A percentile compares a stretch with the other conserved stretches of the same genome.
Evolutionary conservation across 2,329 filamentous ascomycete species (phyloP).

Genomic region (Elsinoe australis): DNA sequence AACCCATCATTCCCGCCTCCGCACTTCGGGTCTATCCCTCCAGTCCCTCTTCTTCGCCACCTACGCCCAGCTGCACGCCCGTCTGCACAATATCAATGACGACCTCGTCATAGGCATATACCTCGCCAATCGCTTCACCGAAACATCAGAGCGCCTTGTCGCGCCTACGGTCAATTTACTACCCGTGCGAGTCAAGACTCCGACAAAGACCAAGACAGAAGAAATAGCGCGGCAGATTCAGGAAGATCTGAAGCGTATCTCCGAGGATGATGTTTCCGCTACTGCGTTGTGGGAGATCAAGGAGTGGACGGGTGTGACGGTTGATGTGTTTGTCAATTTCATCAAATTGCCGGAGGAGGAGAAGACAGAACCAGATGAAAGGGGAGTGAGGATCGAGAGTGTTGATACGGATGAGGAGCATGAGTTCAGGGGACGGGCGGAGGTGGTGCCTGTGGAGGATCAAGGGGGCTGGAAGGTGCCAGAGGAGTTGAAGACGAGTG

Average conservation of each 20-base stretch:
- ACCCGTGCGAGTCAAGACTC: constrained; percentile 54
- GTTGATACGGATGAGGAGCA: constrained; percentile 21
- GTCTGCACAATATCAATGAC: constrained; percentile 22
- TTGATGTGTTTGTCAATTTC: constrained; percentile 78
- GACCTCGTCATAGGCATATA: constrained; percentile 69
- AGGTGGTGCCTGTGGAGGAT: constrained; percentile 18
- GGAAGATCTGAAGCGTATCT: constrained; percentile 57
- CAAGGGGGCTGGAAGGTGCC: constrained; percentile 20
- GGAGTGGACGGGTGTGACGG: constrained; percentile 62
- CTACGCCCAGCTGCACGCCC: constrained; percentile 50
- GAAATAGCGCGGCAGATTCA: constrained; percentile 57
- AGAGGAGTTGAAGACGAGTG: constrained; percentile 24
- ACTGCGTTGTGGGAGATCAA: constrained; percentile 64
- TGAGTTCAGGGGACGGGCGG: constrained; percentile 22
- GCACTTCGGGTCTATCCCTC: constrained; percentile 52
- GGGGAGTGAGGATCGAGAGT: constrained; percentile 24
- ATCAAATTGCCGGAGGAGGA: constrained; percentile 47
- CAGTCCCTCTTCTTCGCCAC: constrained; percentile 71
- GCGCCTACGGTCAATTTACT: constrained; percentile 74
- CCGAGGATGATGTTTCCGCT: constrained; percentile 45
- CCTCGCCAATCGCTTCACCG: constrained; percentile 63
- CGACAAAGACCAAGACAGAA: constrained; percentile 32
- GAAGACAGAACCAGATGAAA: constrained; percentile 17
- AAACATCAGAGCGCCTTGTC: constrained; percentile 43
- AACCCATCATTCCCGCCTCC: constrained; percentile 38